These are phyloP conservation scores for Emericellopsis atlantica DNA, from an alignment of 2,329 filamentous ascomycete species.

Conservation along the genomic window DNA sequence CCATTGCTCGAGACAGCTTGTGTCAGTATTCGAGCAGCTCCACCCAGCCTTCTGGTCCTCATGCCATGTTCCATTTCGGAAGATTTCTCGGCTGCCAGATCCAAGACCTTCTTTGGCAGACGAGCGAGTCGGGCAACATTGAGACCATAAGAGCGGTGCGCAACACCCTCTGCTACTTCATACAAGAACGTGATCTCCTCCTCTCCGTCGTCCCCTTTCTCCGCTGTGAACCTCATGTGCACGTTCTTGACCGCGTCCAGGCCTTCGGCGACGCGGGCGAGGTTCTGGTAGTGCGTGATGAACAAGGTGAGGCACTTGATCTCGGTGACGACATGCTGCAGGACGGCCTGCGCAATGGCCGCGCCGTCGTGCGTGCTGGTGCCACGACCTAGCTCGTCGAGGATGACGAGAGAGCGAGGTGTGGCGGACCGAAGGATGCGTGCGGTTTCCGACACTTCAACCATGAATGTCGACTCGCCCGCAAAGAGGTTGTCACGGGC, in stretches of 20 bases:
- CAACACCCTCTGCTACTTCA: constrained; percentile 80
- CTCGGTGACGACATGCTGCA: constrained; percentile 70
- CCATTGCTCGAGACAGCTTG: constrained; percentile 23
- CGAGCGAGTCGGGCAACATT: constrained; percentile 84
- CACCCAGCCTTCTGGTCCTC: constrained; percentile 45
- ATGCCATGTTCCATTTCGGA: constrained; percentile 66
- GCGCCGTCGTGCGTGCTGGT: constrained; percentile 94
- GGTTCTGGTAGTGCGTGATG: constrained; percentile 93
- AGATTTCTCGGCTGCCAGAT: constrained; percentile 70
- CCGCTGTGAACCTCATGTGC: constrained; percentile 74
- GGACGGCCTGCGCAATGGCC: constrained; percentile 84
- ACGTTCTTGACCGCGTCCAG: constrained; percentile 70
- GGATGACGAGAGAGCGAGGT: constrained; percentile 71
- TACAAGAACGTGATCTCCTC: constrained; percentile 91
- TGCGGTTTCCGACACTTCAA: constrained; percentile 85
- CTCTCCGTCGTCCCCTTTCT: constrained; percentile 32
- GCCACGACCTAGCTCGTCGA: constrained; percentile 88
- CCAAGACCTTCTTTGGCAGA: constrained; percentile 64
- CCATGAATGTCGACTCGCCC: constrained; percentile 95
- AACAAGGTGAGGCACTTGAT: constrained; percentile 75
- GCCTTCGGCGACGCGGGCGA: constrained; percentile 56
- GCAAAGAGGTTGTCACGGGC: constrained; percentile 93
- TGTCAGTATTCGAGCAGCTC: constrained; percentile 27
- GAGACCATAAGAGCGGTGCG: constrained; percentile 85
- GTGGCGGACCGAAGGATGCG: constrained; percentile 85